These are phyloP conservation scores for Penicillium arizonense DNA, from an alignment of 495 filamentous ascomycete species.

Conservation along the genomic window DNA sequence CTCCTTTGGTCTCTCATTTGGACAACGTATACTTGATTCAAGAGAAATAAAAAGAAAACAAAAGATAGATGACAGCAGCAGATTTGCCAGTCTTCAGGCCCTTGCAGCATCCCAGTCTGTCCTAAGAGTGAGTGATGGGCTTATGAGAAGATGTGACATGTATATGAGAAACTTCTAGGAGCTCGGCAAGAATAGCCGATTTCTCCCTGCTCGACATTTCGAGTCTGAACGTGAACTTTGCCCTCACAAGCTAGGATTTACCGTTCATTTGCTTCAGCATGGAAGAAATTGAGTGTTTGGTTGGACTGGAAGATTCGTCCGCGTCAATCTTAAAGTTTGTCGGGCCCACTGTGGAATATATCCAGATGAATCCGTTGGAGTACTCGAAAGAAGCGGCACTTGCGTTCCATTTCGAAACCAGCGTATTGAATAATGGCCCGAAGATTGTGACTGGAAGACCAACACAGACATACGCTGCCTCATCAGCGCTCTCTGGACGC, in stretches of 20 bases:
- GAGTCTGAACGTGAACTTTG: not conserved
- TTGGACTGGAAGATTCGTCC: not conserved
- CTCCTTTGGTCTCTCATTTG: not conserved
- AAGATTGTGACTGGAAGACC: not conserved
- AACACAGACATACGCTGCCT: conserved; percentile 1
- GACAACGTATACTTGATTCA: not conserved
- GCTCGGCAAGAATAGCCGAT: not conserved
- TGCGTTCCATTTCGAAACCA: conserved; percentile 4
- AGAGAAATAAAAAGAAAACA: not conserved
- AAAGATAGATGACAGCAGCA: not conserved
- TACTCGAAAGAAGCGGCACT: conserved; percentile 5
- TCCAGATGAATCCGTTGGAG: conserved; percentile 7
- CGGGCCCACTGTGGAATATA: conserved; percentile 1
- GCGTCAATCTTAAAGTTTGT: not conserved
- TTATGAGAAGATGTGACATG: conserved; percentile 2
- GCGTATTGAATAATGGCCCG: conserved; percentile 9
- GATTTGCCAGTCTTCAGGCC: not conserved
- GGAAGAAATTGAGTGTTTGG: not conserved
- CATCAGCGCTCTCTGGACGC: conserved; percentile 1
- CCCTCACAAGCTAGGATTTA: not conserved
- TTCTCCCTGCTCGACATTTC: not conserved
- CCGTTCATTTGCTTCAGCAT: not conserved
- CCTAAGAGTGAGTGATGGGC: conserved; percentile 1
- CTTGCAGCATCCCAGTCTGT: not conserved
- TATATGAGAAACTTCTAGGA: conserved; percentile 1